A percentile compares a stretch with the other conserved stretches of the same genome.
Evolutionary conservation across 129 eudicot genomes (phyloP).

Genomic region (Arctium lappa): DNA sequence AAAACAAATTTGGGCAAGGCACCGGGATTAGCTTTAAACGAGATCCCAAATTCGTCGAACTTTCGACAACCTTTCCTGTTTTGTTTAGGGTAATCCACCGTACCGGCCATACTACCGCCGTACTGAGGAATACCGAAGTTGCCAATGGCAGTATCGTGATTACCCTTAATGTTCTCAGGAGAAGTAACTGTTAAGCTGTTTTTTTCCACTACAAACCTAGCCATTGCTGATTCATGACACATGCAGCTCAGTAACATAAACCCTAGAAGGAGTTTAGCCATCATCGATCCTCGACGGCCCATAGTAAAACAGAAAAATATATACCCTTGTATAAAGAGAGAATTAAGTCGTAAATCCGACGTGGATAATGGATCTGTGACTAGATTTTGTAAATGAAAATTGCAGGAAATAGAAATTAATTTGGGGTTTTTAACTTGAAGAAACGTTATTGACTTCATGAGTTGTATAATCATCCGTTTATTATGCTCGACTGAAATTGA

Average conservation of each 20-base stretch:
- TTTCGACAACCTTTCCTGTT: constrained; percentile 59
- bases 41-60: constrained; percentile 53
- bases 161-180: constrained; percentile 55
- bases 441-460: not conserved
- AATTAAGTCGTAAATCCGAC: not conserved
- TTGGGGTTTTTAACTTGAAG: not conserved
- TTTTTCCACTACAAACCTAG: constrained; percentile 60
- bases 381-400: not conserved
- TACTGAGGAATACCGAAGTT: constrained; percentile 80
- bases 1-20: constrained; percentile 62
- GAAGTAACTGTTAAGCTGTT: constrained; percentile 66
- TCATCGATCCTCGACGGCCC: constrained; percentile 25
- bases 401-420: not conserved
- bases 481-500: not conserved
- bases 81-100: constrained; percentile 61
- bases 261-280: constrained; percentile 33
- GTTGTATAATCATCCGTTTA: no score
- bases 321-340: not conserved
- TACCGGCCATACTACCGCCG: constrained; percentile 81
- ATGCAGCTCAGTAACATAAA: constrained; percentile 19
- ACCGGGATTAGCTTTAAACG: constrained; percentile 62
- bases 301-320: not conserved
- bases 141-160: constrained; percentile 69
- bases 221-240: constrained; percentile 12
- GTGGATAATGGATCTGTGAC: not conserved